A percentile compares a stretch with the other conserved stretches of the same genome.
Evolutionary conservation across 257 asterid genomes (phyloP).

Genomic region (Nicotiana obtusifolia): DNA sequence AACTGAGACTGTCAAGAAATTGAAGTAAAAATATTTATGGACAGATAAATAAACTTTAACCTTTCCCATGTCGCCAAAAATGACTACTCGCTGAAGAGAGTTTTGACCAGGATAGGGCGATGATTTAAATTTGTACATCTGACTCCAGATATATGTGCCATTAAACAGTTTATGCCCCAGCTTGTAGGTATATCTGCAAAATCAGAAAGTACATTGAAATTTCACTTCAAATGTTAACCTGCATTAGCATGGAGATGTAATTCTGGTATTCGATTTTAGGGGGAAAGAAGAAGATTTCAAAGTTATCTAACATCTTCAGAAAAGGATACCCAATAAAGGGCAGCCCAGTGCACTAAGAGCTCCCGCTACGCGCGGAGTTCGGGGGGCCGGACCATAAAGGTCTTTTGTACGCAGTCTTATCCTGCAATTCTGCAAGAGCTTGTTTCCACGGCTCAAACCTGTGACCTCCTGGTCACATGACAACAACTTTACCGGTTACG

Average conservation of each 20-base stretch:
- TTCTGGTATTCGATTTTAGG: background rate
- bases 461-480: too few relatives aligned
- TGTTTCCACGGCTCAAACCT: too few relatives aligned
- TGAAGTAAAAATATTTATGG: background rate
- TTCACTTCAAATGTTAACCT: background rate
- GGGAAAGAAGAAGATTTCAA: background rate
- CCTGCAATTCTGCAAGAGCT: too few relatives aligned
- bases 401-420: too few relatives aligned
- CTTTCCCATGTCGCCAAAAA: constrained; percentile 99
- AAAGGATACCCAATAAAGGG: background rate
- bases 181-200: constrained; percentile 79
- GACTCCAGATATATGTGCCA: constrained; percentile 66
- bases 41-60: constrained; percentile 18
- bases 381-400: too few relatives aligned
- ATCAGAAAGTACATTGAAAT: constrained; percentile 4
- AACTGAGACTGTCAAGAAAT: background rate
- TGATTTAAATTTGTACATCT: constrained; percentile 55
- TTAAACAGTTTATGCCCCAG: constrained; percentile 66
- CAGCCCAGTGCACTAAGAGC: too few relatives aligned
- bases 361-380: too few relatives aligned
- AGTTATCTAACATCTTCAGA: background rate
- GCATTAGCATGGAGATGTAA: background rate
- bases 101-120: constrained; percentile 96
- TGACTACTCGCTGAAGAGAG: constrained; percentile 72
- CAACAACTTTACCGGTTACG: too few relatives aligned